phyloP scores from a whole-genome alignment of 441 rosid species.

The Pelargonium australe region DNA sequence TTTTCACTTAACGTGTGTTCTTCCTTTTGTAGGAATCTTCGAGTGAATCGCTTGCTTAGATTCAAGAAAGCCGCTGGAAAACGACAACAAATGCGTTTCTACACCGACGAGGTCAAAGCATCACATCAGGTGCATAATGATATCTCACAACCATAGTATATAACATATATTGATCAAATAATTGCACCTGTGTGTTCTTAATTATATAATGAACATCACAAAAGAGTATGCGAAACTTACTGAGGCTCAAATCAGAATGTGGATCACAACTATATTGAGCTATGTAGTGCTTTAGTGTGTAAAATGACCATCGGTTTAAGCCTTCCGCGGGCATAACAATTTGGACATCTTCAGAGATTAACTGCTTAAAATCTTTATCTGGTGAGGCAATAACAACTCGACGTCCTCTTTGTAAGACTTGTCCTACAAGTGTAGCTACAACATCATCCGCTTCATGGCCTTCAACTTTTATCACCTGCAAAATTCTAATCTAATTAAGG shows the following conservation, averaged over 20 bases:
- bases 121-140: background rate
- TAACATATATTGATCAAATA: background rate
- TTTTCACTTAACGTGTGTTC: no score
- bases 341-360: slow-evolving; percentile 81
- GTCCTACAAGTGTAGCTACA: slow-evolving; percentile 65
- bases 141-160: background rate
- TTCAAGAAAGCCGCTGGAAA: no score
- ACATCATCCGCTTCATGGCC: slow-evolving; percentile 93
- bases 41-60: no score
- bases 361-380: slow-evolving; percentile 93
- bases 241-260: slow-evolving; percentile 71
- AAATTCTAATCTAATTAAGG: slow-evolving; percentile 9
- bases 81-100: no score
- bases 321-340: slow-evolving; percentile 72
- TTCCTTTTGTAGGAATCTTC: no score
- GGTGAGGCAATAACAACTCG: slow-evolving; percentile 79
- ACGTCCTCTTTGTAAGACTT: slow-evolving; percentile 58
- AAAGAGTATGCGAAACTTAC: slow-evolving; percentile 39
- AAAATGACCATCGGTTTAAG: slow-evolving; percentile 78
- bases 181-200: background rate
- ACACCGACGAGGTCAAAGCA: no score
- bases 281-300: slow-evolving; percentile 64
- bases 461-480: slow-evolving; percentile 61
- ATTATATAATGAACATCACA: slow-evolving; percentile 5
- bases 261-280: slow-evolving; percentile 82